Base-by-base conservation (phyloP, 1,139 yeast species). In the Candida tetrigidarum region DNA sequence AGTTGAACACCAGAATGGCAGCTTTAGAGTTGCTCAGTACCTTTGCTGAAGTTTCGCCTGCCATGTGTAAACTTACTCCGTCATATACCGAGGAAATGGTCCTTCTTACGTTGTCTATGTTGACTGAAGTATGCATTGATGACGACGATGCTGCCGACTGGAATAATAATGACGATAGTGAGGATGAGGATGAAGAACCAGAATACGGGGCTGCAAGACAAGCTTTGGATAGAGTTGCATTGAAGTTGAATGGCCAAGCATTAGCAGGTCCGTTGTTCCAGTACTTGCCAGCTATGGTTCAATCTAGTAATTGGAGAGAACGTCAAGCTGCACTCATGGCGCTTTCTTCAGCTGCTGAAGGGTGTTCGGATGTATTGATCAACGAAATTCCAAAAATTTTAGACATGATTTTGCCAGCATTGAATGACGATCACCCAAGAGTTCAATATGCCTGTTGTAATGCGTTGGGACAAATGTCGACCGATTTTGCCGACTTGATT, bases 311-410 rank as follows among this genome's bases (percentile, higher is more conserved):
- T 51, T 93, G 99, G 99, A 84, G 96, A 64, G 96, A 91, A 64
- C 85, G 97, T 50, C 97, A 91, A 64, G 99, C 97, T 12, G 96
- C 98, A 2, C 73, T 93, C 47, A 93, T 93, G 98, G 98, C 97
- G 0, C 72, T 93, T 37, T 90, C 97, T 1, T 86, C 96, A 8
- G 97, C 96, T 22, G 97, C 98, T 32, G 99, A 93, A 71, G 99
- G 99, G 40, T 93, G 98, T 67, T 80, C 91, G 44, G 97, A 91
- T 55, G 92, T 88, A 14, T 77, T 93, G 67, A 86, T 88, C 48
- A 74, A 80, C 35, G 97, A 91, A 63, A 86, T 91, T 44, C 90
- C 91, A 49, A 82, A 80, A 58, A 81, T 93, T 38, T 71, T 93
- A 54, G 96, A 89, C 55, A 75, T 93, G 81, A 84, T 93, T 37